Evolutionary conservation across 2,329 filamentous ascomycete genomes (phyloP).

Genomic region (Ophidiomyces ophidiicola): DNA sequence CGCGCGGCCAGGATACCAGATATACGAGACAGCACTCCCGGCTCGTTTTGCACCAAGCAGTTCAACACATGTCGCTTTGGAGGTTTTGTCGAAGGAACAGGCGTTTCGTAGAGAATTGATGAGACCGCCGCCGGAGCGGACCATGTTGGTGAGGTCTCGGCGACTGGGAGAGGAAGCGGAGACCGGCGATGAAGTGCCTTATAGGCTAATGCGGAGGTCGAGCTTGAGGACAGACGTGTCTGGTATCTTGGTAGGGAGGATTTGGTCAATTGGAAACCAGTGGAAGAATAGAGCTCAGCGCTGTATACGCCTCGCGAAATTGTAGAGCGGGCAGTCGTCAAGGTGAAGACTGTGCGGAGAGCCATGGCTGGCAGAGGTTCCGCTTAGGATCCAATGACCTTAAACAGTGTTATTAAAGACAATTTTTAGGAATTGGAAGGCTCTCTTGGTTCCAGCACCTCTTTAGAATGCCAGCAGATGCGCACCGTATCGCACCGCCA

Average conservation of each 20-base stretch:
- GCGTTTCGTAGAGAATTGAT: constrained; percentile 98
- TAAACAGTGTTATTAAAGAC: no score
- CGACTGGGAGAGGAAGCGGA: constrained; percentile 67
- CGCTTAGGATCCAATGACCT: no score
- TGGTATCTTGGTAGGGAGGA: neutral
- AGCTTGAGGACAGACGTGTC: constrained; percentile 29
- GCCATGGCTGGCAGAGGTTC: constrained; percentile 22
- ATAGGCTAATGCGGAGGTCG: constrained; percentile 90
- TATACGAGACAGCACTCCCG: constrained; percentile 88
- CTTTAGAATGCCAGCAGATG: no score
- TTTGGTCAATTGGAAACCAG: neutral
- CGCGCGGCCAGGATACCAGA: constrained; percentile 91
- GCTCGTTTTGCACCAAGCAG: constrained; percentile 97
- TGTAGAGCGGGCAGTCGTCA: constrained; percentile 20
- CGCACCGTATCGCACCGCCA: no score
- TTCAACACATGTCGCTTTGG: constrained; percentile 94
- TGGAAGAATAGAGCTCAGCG: neutral
- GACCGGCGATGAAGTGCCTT: constrained; percentile 90
- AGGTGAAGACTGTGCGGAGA: constrained; percentile 29
- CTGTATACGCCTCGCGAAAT: constrained; percentile 6
- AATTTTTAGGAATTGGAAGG: no score
- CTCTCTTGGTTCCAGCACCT: no score
- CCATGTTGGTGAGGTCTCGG: constrained; percentile 67
- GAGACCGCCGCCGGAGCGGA: constrained; percentile 85
- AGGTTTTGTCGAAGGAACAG: constrained; percentile 66